Conservation (phyloP, 2,329 filamentous ascomycete genomes). For the Alternaria consortialis region DNA sequence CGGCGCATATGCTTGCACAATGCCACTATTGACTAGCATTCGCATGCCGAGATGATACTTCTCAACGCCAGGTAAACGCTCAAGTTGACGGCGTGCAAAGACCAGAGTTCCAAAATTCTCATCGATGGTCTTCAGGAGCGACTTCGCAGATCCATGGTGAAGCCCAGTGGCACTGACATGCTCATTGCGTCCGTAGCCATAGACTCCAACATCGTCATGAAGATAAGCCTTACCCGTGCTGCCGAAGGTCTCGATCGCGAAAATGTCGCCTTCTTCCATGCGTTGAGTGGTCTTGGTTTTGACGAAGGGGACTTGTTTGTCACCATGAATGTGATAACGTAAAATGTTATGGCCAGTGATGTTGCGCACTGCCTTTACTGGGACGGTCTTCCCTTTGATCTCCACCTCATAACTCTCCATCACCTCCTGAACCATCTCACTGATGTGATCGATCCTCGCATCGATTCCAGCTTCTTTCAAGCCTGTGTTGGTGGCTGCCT, state of each 20-base stretch:
- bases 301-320: slow-evolving; percentile 91
- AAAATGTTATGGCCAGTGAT: slow-evolving; percentile 92
- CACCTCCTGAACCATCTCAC: slow-evolving; percentile 83
- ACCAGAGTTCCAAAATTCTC: slow-evolving; percentile 94
- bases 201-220: slow-evolving; percentile 73
- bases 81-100: slow-evolving; percentile 87
- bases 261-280: slow-evolving; percentile 96
- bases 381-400: slow-evolving; percentile 77
- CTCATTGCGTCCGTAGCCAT: slow-evolving; percentile 72
- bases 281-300: slow-evolving; percentile 85
- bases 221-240: slow-evolving; percentile 89
- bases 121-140: slow-evolving; percentile 84
- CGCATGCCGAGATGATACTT: slow-evolving; percentile 93
- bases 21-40: slow-evolving; percentile 78
- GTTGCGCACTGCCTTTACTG: slow-evolving; percentile 84
- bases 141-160: slow-evolving; percentile 80
- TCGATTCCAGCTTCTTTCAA: slow-evolving; percentile 90
- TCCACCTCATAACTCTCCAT: slow-evolving; percentile 94
- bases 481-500: slow-evolving; percentile 75
- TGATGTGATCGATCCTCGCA: slow-evolving; percentile 84
- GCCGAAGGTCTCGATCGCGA: slow-evolving; percentile 95
- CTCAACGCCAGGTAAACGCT: slow-evolving; percentile 80
- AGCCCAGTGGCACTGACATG: slow-evolving; percentile 77
- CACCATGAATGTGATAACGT: slow-evolving; percentile 89
- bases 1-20: slow-evolving; percentile 89